These are phyloP conservation scores for Tanacetum coccineum DNA, from an alignment of 129 eudicot species.

Conservation along the genomic window DNA sequence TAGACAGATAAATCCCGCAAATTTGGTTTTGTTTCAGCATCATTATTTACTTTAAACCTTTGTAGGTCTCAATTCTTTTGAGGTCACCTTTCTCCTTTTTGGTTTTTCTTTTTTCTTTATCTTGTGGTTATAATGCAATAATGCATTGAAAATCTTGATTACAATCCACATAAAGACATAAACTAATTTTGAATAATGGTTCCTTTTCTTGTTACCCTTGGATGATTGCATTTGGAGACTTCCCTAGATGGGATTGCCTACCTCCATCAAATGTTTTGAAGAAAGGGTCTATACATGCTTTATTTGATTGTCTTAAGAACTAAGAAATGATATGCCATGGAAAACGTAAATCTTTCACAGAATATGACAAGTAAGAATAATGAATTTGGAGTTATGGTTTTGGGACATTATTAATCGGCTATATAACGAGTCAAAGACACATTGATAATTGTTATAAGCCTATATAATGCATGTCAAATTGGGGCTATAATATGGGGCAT, in stretches of 20 bases:
- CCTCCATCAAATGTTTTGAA: background rate
- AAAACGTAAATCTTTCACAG: background rate
- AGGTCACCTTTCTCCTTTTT: constrained; percentile 39
- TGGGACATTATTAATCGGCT: background rate
- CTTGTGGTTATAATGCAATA: constrained; percentile 21
- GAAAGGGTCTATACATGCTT: constrained; percentile 3
- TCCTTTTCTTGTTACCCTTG: constrained; percentile 32
- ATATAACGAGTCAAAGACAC: background rate
- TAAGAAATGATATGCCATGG: background rate
- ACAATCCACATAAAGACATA: constrained; percentile 32
- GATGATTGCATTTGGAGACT: constrained; percentile 36
- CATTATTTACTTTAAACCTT: constrained; percentile 49
- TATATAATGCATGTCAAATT: no score
- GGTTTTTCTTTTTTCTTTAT: constrained; percentile 19
- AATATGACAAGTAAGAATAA: background rate
- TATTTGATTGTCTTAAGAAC: constrained; percentile 7
- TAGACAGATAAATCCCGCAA: constrained; percentile 31
- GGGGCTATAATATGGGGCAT: no score
- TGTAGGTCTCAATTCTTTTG: constrained; percentile 65
- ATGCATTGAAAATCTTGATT: constrained; percentile 28
- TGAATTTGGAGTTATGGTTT: background rate
- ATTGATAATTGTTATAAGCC: background rate
- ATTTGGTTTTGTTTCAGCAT: constrained; percentile 52
- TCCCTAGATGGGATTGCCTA: constrained; percentile 9
- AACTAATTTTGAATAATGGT: constrained; percentile 22